Conservation (phyloP, 2,329 filamentous ascomycete species). For the Aspergillus japonicus region DNA sequence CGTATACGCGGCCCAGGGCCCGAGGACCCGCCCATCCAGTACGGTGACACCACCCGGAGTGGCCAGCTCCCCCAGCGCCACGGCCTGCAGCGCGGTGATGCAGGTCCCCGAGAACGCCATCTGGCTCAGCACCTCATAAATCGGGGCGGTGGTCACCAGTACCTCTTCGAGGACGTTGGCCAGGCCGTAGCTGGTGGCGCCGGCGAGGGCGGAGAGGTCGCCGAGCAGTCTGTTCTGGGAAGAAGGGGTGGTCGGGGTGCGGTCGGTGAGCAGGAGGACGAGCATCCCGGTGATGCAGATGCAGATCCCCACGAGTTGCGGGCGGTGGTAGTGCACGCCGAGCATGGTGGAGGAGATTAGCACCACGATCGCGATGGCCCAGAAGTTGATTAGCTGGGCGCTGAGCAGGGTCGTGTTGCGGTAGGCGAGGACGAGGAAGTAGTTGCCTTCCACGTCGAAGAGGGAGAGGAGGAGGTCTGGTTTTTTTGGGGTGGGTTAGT, state of each 20-base stretch:
- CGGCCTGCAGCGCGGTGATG: conserved; percentile 88
- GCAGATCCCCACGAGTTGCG: conserved; percentile 82
- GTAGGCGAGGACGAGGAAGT: conserved; percentile 95
- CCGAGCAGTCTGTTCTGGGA: conserved; percentile 71
- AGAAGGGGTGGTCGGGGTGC: conserved; percentile 71
- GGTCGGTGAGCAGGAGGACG: conserved; percentile 80
- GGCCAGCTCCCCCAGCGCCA: conserved; percentile 76
- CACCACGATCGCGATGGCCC: conserved; percentile 93
- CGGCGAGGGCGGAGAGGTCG: conserved; percentile 85
- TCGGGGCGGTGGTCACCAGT: conserved; percentile 78
- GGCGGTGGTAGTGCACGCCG: conserved; percentile 81
- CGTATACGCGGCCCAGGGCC: conserved; percentile 89
- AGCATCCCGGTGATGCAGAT: conserved; percentile 90
- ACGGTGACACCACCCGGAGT: conserved; percentile 61
- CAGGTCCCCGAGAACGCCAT: conserved; percentile 82
- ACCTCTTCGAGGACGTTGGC: conserved; percentile 93
- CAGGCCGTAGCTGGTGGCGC: conserved; percentile 87
- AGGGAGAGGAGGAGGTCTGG: conserved; percentile 80
- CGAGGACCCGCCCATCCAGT: conserved; percentile 68
- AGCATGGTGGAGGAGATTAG: conserved; percentile 78
- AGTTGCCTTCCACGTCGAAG: conserved; percentile 94
- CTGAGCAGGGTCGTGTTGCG: conserved; percentile 87
- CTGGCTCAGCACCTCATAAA: conserved; percentile 93
- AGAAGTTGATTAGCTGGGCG: conserved; percentile 96
- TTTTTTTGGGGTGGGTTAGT: conserved; percentile 1